Conservation (phyloP, 2,329 filamentous ascomycete species). For the Aspergillus sp. region DNA sequence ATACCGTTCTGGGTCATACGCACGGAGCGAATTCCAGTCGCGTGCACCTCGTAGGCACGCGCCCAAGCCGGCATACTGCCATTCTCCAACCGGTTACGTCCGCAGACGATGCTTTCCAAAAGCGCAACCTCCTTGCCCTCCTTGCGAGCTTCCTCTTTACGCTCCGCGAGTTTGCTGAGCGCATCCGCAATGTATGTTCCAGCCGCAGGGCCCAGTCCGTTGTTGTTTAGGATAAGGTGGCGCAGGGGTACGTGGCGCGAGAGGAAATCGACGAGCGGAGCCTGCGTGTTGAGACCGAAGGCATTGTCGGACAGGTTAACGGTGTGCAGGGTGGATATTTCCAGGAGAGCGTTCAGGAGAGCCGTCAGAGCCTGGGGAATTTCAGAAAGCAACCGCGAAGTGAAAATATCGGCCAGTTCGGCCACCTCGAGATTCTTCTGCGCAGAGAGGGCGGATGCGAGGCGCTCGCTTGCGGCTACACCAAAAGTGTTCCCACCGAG, state of each 20-base stretch:
- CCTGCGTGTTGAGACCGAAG: slow-evolving; percentile 90
- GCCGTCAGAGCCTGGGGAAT: slow-evolving; percentile 83
- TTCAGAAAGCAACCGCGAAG: slow-evolving; percentile 81
- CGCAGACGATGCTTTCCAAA: slow-evolving; percentile 94
- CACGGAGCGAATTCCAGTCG: slow-evolving; percentile 66
- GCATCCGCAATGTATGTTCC: slow-evolving; percentile 85
- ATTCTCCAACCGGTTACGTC: slow-evolving; percentile 89
- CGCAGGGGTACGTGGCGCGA: slow-evolving; percentile 80
- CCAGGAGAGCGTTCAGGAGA: slow-evolving; percentile 77
- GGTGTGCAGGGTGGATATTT: slow-evolving; percentile 77
- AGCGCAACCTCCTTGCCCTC: slow-evolving; percentile 63
- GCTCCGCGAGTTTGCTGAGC: slow-evolving; percentile 69
- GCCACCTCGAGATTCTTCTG: slow-evolving; percentile 75
- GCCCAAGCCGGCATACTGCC: slow-evolving; percentile 96
- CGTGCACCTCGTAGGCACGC: slow-evolving; percentile 71
- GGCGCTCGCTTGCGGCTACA: slow-evolving; percentile 73
- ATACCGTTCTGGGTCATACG: slow-evolving; percentile 99
- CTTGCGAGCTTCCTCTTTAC: slow-evolving; percentile 64
- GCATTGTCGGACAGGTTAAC: slow-evolving; percentile 97
- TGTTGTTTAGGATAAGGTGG: slow-evolving; percentile 96
- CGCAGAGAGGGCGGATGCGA: slow-evolving; percentile 73
- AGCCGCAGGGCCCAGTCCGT: slow-evolving; percentile 85
- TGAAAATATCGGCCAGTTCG: slow-evolving; percentile 97
- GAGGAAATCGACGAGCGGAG: slow-evolving; percentile 85
- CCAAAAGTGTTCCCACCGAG: slow-evolving; percentile 89